phyloP scores from a whole-genome alignment of 805 yeast genomes.

The Yueomyces sp. region DNA sequence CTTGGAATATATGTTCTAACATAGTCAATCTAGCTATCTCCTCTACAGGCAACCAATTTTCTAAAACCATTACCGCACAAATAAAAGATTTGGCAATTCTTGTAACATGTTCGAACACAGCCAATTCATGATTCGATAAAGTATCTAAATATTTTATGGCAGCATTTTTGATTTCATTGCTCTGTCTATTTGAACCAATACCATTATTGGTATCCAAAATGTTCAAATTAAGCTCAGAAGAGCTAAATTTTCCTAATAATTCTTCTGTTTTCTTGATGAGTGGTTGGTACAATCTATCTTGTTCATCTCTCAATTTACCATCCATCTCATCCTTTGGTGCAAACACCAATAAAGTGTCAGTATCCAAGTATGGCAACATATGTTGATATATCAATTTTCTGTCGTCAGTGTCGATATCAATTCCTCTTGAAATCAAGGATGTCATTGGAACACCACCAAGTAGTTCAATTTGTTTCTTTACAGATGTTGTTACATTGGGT shows the following conservation, averaged over 20 bases:
- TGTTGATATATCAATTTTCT: conserved; percentile 34
- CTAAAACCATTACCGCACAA: conserved; percentile 58
- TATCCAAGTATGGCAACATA: conserved; percentile 75
- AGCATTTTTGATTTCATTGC: conserved; percentile 40
- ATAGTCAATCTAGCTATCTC: conserved; percentile 67
- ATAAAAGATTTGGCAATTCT: conserved; percentile 76
- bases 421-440: conserved; percentile 72
- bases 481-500: conserved; percentile 25
- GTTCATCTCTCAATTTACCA: conserved; percentile 69
- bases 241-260: conserved; percentile 29
- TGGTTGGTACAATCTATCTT: conserved; percentile 65
- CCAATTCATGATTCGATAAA: conserved; percentile 63
- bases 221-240: conserved; percentile 30
- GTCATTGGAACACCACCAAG: conserved; percentile 60
- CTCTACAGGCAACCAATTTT: conserved; percentile 32
- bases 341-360: conserved; percentile 83
- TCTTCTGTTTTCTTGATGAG: conserved; percentile 54
- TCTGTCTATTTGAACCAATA: conserved; percentile 67
- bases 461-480: conserved; percentile 31
- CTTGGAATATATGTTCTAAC: conserved; percentile 74
- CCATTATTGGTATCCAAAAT: conserved; percentile 80
- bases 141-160: conserved; percentile 52
- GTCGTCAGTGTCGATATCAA: conserved; percentile 46
- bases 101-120: conserved; percentile 84
- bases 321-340: conserved; percentile 73